phyloP scores from a whole-genome alignment of 306 rosid species.

The Pueraria montana region DNA sequence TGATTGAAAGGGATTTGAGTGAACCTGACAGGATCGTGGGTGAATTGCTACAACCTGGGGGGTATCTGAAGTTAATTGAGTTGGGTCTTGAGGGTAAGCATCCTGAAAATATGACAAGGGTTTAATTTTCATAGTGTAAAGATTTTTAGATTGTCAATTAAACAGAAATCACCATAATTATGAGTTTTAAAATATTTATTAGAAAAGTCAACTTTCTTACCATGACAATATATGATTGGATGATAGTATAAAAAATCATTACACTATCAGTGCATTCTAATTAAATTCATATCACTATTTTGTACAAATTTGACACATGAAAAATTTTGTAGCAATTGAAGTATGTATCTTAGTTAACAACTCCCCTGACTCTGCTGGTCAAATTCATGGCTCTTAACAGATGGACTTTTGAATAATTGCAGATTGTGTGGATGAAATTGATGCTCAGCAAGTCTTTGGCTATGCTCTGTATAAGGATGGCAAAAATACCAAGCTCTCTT shows the following conservation, averaged over 20 bases:
- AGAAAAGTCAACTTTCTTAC: not conserved
- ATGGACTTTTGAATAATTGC: constrained; percentile 40
- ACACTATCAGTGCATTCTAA: not conserved
- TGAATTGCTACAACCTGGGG: constrained; percentile 92
- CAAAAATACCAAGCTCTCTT: constrained; percentile 55
- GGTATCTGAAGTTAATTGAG: constrained; percentile 80
- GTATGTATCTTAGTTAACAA: not conserved
- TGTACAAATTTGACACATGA: not conserved
- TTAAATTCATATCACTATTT: not conserved
- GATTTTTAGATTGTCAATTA: not conserved
- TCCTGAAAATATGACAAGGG: constrained; percentile 1
- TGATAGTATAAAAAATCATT: not conserved
- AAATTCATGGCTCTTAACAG: constrained; percentile 23
- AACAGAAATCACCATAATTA: not conserved
- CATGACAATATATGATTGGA: not conserved
- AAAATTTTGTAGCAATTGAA: not conserved
- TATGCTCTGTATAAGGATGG: constrained; percentile 80
- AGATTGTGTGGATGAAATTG: constrained; percentile 83
- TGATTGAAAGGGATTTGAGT: constrained; percentile 72
- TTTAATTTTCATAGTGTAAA: not conserved
- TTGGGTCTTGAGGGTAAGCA: constrained; percentile 79
- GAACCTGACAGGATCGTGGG: constrained; percentile 94
- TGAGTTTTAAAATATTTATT: not conserved
- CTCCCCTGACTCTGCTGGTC: not conserved
- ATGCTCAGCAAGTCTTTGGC: constrained; percentile 81